Evolutionary conservation across 495 filamentous ascomycete genomes (phyloP).

Genomic region (Niebla homalea): DNA sequence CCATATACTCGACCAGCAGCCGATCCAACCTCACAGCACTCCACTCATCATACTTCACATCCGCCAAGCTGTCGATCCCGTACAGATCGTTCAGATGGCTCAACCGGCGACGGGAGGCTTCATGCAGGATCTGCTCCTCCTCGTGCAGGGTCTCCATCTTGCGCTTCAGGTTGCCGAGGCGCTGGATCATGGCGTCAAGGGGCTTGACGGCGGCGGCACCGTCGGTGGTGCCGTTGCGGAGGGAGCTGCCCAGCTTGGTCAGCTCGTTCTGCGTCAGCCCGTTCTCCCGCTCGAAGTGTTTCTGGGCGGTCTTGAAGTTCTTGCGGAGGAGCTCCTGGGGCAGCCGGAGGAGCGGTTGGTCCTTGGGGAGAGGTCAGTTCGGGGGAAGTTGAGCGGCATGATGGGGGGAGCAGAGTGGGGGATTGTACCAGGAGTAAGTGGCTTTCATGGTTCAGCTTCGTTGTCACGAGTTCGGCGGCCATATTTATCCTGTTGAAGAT

Average conservation of each 20-base stretch:
- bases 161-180: constrained; percentile 73
- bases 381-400: neutral
- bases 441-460: constrained; percentile 59
- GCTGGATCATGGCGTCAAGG: constrained; percentile 70
- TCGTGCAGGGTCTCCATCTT: constrained; percentile 68
- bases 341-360: constrained; percentile 87
- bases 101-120: constrained; percentile 61
- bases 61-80: constrained; percentile 64
- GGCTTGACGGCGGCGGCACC: constrained; percentile 58
- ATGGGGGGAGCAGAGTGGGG: neutral
- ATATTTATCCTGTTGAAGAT: constrained; percentile 16
- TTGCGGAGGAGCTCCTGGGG: constrained; percentile 82
- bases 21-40: constrained; percentile 66
- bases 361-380: constrained; percentile 36
- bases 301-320: constrained; percentile 83
- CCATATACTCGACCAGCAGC: constrained; percentile 77
- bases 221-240: constrained; percentile 43
- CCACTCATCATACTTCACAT: constrained; percentile 92
- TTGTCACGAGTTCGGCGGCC: constrained; percentile 43
- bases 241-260: constrained; percentile 53
- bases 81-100: constrained; percentile 69
- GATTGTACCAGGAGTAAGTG: constrained; percentile 53
- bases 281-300: constrained; percentile 65
- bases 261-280: constrained; percentile 55
- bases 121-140: constrained; percentile 61